Evolutionary conservation across 805 yeast genomes (phyloP).

Genomic region (Ogataea nonfermentans): DNA sequence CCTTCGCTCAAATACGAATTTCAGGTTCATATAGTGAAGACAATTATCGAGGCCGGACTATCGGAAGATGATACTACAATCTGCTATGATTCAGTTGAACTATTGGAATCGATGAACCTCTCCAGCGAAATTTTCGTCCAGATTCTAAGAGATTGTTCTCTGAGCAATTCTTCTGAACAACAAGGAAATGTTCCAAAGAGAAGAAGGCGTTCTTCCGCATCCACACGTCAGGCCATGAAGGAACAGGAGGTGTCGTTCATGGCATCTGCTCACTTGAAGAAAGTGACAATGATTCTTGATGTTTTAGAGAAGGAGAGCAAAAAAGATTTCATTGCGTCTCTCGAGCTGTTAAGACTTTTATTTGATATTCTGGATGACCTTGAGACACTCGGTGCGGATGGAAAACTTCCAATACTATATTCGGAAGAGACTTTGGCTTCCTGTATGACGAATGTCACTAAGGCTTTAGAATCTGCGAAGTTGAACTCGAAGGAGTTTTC

Average conservation of each 20-base stretch:
- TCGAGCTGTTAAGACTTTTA: conserved; percentile 38
- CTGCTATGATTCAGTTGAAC: conserved; percentile 51
- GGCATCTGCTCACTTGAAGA: conserved; percentile 77
- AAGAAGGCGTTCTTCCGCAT: conserved; percentile 78
- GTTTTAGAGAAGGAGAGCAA: conserved; percentile 55
- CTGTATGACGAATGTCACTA: conserved; percentile 73
- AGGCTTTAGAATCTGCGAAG: conserved; percentile 44
- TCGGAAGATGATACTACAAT: conserved; percentile 34
- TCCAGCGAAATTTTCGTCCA: conserved; percentile 56
- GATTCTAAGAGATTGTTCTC: conserved; percentile 48
- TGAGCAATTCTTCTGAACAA: conserved; percentile 33
- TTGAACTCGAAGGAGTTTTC: conserved; percentile 50
- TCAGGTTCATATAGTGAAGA: conserved; percentile 57
- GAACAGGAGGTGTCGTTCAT: conserved; percentile 66
- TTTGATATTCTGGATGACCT: conserved; percentile 69
- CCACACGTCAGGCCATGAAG: conserved; percentile 72
- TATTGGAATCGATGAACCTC: conserved; percentile 54
- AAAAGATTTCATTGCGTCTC: conserved; percentile 26
- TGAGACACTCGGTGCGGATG: conserved; percentile 85
- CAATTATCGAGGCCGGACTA: conserved; percentile 51
- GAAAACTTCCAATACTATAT: conserved; percentile 85
- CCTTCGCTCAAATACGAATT: conserved; percentile 52
- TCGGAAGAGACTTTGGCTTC: conserved; percentile 89
- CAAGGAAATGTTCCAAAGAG: conserved; percentile 58
- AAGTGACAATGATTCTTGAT: conserved; percentile 76